Conservation (phyloP, 208 protist genomes). For the Trypanosomatidae sp. region DNA sequence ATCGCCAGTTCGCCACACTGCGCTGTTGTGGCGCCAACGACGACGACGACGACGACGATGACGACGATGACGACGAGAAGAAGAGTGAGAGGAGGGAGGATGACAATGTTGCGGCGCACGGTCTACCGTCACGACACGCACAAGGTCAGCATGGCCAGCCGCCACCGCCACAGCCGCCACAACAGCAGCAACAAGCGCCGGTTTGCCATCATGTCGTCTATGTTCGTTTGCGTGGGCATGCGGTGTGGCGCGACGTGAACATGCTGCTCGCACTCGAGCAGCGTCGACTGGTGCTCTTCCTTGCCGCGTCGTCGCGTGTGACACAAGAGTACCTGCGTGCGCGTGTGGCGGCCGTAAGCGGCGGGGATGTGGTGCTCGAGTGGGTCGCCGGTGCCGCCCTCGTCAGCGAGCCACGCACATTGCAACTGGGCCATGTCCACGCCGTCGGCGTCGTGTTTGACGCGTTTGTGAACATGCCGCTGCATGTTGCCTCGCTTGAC, state of each 20-base stretch:
- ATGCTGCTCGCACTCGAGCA: slow-evolving; percentile 40
- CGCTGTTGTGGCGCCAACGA: not conserved
- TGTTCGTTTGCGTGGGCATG: slow-evolving; percentile 24
- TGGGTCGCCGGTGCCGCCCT: slow-evolving; percentile 49
- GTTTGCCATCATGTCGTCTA: slow-evolving; percentile 23
- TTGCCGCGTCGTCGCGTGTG: slow-evolving; percentile 34
- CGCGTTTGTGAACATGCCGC: slow-evolving; percentile 24
- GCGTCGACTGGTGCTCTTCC: slow-evolving; percentile 31
- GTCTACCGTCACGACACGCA: no score
- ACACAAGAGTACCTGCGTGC: slow-evolving; percentile 37
- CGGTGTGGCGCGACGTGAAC: slow-evolving; percentile 28
- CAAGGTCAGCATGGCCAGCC: no score
- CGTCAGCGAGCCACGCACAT: slow-evolving; percentile 14
- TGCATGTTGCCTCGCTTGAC: no score
- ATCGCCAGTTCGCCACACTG: not conserved
- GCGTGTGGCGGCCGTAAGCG: slow-evolving; percentile 6
- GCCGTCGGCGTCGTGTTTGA: slow-evolving; percentile 41
- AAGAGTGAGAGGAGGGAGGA: no score
- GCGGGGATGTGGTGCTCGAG: slow-evolving; percentile 7
- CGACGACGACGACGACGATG: not conserved
- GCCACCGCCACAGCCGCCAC: not conserved
- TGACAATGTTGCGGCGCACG: no score
- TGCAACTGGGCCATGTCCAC: slow-evolving; percentile 16
- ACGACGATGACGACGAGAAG: no score
- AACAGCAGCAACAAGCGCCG: not conserved